A percentile compares a stretch with the other conserved stretches of the same genome.
phyloP scores from a whole-genome alignment of 2,329 filamentous ascomycete species.

The Phaeomoniella chlamydospora region DNA sequence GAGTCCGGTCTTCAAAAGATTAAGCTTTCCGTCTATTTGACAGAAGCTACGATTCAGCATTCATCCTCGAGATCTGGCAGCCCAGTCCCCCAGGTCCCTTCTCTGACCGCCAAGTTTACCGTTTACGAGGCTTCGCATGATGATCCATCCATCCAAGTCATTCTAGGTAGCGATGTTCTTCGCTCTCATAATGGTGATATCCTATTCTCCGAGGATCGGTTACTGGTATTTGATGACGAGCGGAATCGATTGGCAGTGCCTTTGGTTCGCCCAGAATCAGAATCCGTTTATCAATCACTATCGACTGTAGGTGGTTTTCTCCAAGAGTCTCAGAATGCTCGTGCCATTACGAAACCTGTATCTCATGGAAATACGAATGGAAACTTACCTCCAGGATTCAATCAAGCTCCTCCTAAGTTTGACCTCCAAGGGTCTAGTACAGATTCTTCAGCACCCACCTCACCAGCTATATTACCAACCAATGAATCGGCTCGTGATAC shows the following conservation, averaged over 20 bases:
- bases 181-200: conserved; percentile 79
- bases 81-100: conserved; percentile 65
- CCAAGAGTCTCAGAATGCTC: neutral
- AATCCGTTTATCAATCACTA: conserved; percentile 63
- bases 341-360: neutral
- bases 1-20: conserved; percentile 54
- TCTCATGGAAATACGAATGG: neutral
- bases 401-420: neutral
- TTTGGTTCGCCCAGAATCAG: conserved; percentile 82
- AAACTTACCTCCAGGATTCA: neutral
- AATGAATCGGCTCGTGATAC: neutral
- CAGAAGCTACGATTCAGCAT: conserved; percentile 73
- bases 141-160: conserved; percentile 58
- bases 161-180: conserved; percentile 79
- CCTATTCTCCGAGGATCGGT: conserved; percentile 77
- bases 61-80: conserved; percentile 55
- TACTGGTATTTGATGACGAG: conserved; percentile 77
- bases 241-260: conserved; percentile 78
- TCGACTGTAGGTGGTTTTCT: conserved; percentile 41
- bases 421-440: neutral
- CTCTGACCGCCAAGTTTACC: conserved; percentile 65
- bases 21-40: conserved; percentile 71
- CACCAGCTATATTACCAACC: neutral
- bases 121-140: conserved; percentile 41
- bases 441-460: neutral